phyloP scores from a whole-genome alignment of 495 filamentous ascomycete genomes.

The Elaphomyces granulatus region DNA sequence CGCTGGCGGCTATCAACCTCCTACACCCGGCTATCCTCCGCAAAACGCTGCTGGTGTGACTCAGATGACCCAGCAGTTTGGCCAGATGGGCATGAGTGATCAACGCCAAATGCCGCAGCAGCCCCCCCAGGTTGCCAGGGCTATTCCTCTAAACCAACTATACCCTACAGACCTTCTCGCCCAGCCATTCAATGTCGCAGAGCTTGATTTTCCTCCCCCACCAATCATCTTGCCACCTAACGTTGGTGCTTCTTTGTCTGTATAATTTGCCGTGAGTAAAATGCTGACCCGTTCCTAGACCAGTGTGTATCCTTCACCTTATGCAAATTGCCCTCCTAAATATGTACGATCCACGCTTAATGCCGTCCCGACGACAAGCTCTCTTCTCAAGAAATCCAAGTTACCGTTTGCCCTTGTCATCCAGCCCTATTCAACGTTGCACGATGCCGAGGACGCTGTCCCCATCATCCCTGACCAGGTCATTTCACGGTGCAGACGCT shows the following conservation, averaged over 20 bases:
- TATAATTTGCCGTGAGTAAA: not conserved
- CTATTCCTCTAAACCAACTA: slow-evolving; percentile 64
- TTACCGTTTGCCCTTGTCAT: slow-evolving; percentile 92
- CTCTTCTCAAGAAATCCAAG: slow-evolving; percentile 87
- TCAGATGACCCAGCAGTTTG: slow-evolving; percentile 71
- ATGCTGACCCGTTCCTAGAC: slow-evolving; percentile 41
- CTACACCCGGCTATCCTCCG: slow-evolving; percentile 48
- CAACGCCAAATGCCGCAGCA: slow-evolving; percentile 41
- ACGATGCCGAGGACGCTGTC: slow-evolving; percentile 80
- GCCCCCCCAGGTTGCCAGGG: slow-evolving; percentile 36
- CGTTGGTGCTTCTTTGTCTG: slow-evolving; percentile 40
- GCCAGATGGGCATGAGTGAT: slow-evolving; percentile 60
- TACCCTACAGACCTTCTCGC: slow-evolving; percentile 82
- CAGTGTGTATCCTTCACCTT: slow-evolving; percentile 80
- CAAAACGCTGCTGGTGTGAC: slow-evolving; percentile 43
- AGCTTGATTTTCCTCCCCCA: slow-evolving; percentile 84
- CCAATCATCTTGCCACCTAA: slow-evolving; percentile 83
- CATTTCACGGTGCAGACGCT: slow-evolving; percentile 88
- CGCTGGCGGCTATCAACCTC: slow-evolving; percentile 49
- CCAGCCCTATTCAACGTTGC: slow-evolving; percentile 84
- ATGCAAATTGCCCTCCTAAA: slow-evolving; percentile 85
- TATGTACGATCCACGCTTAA: slow-evolving; percentile 94
- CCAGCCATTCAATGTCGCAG: slow-evolving; percentile 85
- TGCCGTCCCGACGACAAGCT: slow-evolving; percentile 78
- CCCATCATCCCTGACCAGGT: slow-evolving; percentile 93